Evolutionary conservation across 371 early-diverging fungal species (phyloP), one percentile per base, ranked within the genome.

Genomic region (Mucor ambiguus): DNA sequence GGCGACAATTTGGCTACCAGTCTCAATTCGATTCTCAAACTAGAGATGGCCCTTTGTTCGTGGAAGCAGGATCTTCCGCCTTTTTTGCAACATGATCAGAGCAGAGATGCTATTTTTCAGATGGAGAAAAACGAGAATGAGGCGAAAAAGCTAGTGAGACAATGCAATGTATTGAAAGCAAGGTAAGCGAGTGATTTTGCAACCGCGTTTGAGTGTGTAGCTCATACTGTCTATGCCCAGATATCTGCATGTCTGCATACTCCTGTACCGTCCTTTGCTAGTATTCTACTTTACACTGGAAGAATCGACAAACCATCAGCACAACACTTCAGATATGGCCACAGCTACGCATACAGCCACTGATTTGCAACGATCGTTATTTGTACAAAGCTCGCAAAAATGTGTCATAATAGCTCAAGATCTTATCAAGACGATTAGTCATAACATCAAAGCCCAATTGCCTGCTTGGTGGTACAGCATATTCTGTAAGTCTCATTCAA

Each of bases 381-480:
- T 66, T 46, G 33, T 63, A 26, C 69, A 73, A 49, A 69, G 73
- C 29, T 73, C 73, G 8, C 62, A 61, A 30, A 66, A 58, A 8
- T 73, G 73, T 43, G 73, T 73, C 20, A 62, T 29, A 18, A 62
- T 69, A 22, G 69, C 70, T 32, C 73, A 69, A 37, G 66, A 73
- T 35, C 58, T 73, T n/a, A 66, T 73, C 18, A 69, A 73, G 9
- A 62, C 69, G 43, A 73, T 69, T 12, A 63, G 65, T 65, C 62
- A 54, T 32, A 73, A 69, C 29, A 69, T 66, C 26, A 56, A 58
- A 18, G 66, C 62, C 16, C 60, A 65, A 26, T 60, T 73, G 35
- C 73, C 73, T 30, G 66, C 73, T 12, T 73, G 73, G 73, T 69
- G 69, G 73, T 73, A 73, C 58, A 73, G 69, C 49, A 66, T 69